Percentiles rank a stretch among this genome's conserved stretches.
Conservation (phyloP, 768 basidiomycete genomes). For the Suillus weaverae region DNA sequence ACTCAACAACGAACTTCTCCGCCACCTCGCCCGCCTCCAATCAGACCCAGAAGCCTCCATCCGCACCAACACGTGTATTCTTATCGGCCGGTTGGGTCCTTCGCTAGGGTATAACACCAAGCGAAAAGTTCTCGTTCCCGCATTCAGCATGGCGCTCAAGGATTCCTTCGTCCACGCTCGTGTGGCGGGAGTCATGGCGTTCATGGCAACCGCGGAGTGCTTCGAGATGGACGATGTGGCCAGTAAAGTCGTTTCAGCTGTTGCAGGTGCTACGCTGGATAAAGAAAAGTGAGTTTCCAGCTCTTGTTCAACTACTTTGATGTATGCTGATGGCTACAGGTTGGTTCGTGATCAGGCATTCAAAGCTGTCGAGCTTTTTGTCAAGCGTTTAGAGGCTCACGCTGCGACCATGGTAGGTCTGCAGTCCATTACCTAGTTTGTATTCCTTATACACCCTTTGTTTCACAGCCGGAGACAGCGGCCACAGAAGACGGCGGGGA, state of each 20-base stretch:
- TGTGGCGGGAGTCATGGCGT: constrained; percentile 92
- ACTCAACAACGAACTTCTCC: constrained; percentile 94
- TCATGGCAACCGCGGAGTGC: constrained; percentile 91
- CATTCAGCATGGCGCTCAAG: constrained; percentile 86
- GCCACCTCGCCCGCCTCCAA: constrained; percentile 91
- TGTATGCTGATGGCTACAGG: constrained; percentile 39
- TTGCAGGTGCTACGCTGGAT: constrained; percentile 80
- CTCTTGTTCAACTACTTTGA: background rate
- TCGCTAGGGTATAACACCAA: constrained; percentile 85
- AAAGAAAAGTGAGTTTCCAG: constrained; percentile 76
- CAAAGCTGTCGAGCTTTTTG: constrained; percentile 86
- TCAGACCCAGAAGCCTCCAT: constrained; percentile 92
- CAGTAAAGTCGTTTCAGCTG: constrained; percentile 82
- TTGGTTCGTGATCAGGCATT: constrained; percentile 95
- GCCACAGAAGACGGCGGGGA: constrained; percentile 36
- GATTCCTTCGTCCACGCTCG: constrained; percentile 92
- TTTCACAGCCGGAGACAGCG: constrained; percentile 56
- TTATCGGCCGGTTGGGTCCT: constrained; percentile 89
- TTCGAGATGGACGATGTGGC: constrained; percentile 90
- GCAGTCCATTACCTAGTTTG: constrained; percentile 4
- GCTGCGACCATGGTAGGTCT: constrained; percentile 76
- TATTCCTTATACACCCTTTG: background rate
- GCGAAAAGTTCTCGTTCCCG: constrained; percentile 94
- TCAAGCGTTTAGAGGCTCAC: constrained; percentile 79
- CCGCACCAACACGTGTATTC: constrained; percentile 95